Conservation (phyloP, 2,329 filamentous ascomycete species). For the Chaetothyriales sp. region DNA sequence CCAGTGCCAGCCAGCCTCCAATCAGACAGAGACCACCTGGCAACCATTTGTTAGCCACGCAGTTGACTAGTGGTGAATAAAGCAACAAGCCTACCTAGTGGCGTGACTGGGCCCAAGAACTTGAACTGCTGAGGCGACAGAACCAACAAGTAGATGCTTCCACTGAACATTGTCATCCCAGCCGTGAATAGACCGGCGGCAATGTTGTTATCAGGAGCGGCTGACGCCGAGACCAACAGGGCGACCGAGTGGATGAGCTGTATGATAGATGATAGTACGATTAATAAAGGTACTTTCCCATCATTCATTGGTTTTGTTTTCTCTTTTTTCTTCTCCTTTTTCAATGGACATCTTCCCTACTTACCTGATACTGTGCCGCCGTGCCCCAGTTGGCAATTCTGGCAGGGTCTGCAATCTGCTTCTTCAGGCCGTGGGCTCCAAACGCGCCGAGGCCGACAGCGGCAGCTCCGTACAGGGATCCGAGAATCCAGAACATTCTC, state of each 20-base stretch:
- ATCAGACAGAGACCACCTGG: conserved; percentile 39
- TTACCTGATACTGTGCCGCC: conserved; percentile 53
- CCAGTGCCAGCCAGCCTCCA: conserved; percentile 42
- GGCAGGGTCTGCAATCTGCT: conserved; percentile 42
- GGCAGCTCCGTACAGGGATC: conserved; percentile 46
- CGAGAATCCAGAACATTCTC: conserved; percentile 42
- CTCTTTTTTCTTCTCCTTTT: too few species aligned
- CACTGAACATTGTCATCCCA: conserved; percentile 53
- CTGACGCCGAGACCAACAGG: conserved; percentile 40
- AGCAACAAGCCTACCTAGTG: conserved; percentile 37
- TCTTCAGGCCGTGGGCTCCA: conserved; percentile 52
- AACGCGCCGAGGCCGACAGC: conserved; percentile 51
- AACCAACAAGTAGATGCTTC: conserved; percentile 48
- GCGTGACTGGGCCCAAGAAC: conserved; percentile 48
- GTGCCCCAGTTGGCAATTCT: conserved; percentile 47
- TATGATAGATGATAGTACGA: not conserved
- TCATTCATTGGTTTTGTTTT: not conserved
- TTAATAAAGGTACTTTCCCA: not conserved
- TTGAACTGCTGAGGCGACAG: conserved; percentile 48
- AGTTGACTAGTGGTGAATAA: not conserved
- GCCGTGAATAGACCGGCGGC: conserved; percentile 46
- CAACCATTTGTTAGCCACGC: not conserved
- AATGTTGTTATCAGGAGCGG: conserved; percentile 39
- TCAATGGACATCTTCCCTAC: conserved; percentile 1
- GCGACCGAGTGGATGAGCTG: conserved; percentile 49